Evolutionary conservation across 768 basidiomycete genomes (phyloP), one percentile per base, ranked within the genome.

Genomic region (Russula sp.): DNA sequence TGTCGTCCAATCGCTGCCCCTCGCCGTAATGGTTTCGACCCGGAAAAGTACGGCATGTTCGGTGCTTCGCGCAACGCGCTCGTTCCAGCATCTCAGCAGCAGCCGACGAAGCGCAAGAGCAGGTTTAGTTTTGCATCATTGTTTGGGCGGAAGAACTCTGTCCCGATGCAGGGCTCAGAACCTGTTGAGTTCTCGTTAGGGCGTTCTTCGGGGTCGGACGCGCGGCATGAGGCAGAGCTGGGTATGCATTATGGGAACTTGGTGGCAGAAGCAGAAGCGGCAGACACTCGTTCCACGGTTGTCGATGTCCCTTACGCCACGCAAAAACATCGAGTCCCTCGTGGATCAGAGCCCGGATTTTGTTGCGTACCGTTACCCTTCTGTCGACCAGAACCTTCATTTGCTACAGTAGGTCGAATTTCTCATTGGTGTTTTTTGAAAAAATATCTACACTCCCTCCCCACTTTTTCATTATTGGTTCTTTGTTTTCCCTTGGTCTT

Each of bases 271-370:
- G 71, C 80, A 38, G 79, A 79, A 61, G 22, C 22, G 73, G 73
- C n/a, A 71, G 76, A 74, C 36, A 73, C 11, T 62, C 64, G 28
- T 71, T 24, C 77, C 84, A 54, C 80, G 88, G 58, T 79, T 85
- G 79, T 89, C 88, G 48, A 77, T 68, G 67, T 59, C 62, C 10
- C 51, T 85, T 22, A 79, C 80, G 11, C 86, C 87, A 20, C 82
- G 86, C 61, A 91, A 85, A 77, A 84, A 84, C 53, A 79, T 91
- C 60, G 89, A 90, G 69, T 84, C 87, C 69, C 79, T 90, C 24
- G 89, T 94, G n/a, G 81, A 87, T n/a, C 92, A 90, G 74, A 90
- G 92, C 72, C 75, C 83, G 3, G 89, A 92, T 20, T 93, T 94
- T 71, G 85, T 93, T 64, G 89, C 91, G 4, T 92, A 93, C 73